These are phyloP conservation scores for Cordyceps cicadae DNA, from an alignment of 2,329 filamentous ascomycete species.

Conservation along the genomic window DNA sequence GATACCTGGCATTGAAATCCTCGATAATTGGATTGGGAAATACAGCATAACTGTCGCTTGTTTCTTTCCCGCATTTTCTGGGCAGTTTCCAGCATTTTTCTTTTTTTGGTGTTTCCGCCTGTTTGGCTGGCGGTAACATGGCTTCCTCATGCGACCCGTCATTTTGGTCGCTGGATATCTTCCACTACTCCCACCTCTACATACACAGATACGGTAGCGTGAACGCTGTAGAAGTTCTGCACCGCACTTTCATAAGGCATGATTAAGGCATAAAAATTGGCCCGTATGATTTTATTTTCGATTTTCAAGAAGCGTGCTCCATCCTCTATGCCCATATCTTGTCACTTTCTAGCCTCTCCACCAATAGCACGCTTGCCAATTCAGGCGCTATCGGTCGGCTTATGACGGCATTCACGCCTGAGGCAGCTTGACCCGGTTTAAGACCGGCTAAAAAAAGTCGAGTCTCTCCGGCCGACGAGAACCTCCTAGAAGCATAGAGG, in stretches of 20 bases:
- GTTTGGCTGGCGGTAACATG: background rate
- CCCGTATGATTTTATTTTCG: background rate
- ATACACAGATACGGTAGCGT: background rate
- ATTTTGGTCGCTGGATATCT: background rate
- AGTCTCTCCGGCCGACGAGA: constrained; percentile 3
- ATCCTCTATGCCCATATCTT: background rate
- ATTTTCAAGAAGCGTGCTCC: background rate
- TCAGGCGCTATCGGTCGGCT: constrained; percentile 14
- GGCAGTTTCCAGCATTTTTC: background rate
- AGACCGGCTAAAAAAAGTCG: constrained; percentile 16
- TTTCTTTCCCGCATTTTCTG: background rate
- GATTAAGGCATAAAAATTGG: background rate
- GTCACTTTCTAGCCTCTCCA: background rate
- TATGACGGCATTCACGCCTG: constrained; percentile 21
- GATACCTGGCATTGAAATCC: constrained; percentile 8
- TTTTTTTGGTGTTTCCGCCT: background rate
- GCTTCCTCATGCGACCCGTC: background rate
- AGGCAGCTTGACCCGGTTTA: constrained; percentile 16
- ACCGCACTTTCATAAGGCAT: background rate
- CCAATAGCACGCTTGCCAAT: background rate
- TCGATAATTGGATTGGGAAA: background rate
- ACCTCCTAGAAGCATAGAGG: constrained; percentile 7
- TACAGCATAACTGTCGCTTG: background rate
- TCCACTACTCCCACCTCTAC: too few relatives aligned
- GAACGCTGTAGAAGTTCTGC: background rate